Evolutionary conservation across 495 filamentous ascomycete genomes (phyloP).

Genomic region (Penicillium herquei): DNA sequence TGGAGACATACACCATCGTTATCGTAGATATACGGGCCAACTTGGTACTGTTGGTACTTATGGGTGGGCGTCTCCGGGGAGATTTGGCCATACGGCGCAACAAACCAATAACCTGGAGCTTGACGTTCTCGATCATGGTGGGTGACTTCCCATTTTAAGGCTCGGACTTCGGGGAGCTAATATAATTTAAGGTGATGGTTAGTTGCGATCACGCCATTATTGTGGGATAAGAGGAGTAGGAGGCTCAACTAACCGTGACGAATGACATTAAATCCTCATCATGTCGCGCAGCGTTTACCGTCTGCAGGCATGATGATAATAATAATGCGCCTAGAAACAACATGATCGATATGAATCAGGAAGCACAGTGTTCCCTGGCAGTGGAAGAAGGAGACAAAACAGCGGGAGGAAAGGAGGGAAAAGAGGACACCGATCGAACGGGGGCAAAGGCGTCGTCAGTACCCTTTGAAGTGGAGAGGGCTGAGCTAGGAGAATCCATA

Average conservation of each 20-base stretch:
- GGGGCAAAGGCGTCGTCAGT: slow-evolving; percentile 3
- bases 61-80: slow-evolving; percentile 19
- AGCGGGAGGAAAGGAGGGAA: slow-evolving; percentile 16
- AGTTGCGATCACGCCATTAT: background rate
- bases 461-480: slow-evolving; percentile 10
- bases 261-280: slow-evolving; percentile 42
- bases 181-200: background rate
- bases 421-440: slow-evolving; percentile 15
- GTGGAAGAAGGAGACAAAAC: slow-evolving; percentile 6
- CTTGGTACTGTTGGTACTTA: slow-evolving; percentile 40
- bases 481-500: slow-evolving; percentile 12
- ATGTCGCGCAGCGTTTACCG: slow-evolving; percentile 27
- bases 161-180: slow-evolving; percentile 32
- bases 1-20: slow-evolving; percentile 30
- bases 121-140: slow-evolving; percentile 23
- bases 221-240: background rate
- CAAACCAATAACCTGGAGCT: slow-evolving; percentile 43
- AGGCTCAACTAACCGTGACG: slow-evolving; percentile 30
- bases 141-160: slow-evolving; percentile 30
- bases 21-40: slow-evolving; percentile 47
- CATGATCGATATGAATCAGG: slow-evolving; percentile 33
- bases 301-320: slow-evolving; percentile 25
- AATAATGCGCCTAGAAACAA: slow-evolving; percentile 28
- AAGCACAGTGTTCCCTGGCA: slow-evolving; percentile 23
- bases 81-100: slow-evolving; percentile 40